Evolutionary conservation across 108 stramenopile genomes (phyloP).

Genomic region (Asterionellopsis glacialis): DNA sequence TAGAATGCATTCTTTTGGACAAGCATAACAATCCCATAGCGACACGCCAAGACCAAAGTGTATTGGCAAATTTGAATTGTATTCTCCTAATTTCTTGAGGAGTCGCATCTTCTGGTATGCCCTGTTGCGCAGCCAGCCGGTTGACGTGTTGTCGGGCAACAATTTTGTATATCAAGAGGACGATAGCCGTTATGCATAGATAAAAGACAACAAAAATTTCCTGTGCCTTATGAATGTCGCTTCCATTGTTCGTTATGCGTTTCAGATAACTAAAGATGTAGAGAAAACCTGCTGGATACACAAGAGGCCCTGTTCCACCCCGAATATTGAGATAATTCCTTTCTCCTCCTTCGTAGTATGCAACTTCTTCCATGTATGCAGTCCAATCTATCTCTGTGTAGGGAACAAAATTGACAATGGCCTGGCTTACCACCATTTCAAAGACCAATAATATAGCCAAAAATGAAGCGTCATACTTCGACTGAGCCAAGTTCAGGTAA

Average conservation of each 20-base stretch:
- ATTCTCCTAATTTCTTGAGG: conserved; percentile 4
- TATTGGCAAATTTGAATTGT: conserved; percentile 15
- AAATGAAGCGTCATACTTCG: background rate
- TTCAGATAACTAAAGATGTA: conserved; percentile 82
- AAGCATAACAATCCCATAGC: conserved; percentile 71
- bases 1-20: conserved; percentile 92
- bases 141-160: conserved; percentile 6
- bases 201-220: conserved; percentile 80
- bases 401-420: conserved; percentile 68
- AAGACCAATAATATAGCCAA: background rate
- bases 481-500: conserved; percentile 1
- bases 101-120: background rate
- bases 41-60: conserved; percentile 66
- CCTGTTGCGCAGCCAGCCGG: conserved; percentile 10
- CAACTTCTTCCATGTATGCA: conserved; percentile 98
- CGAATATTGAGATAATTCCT: conserved; percentile 83
- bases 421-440: background rate
- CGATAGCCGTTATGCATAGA: conserved; percentile 53
- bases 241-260: conserved; percentile 49
- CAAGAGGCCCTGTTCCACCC: conserved; percentile 94
- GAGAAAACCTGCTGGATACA: conserved; percentile 97
- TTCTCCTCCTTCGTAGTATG: conserved; percentile 73
- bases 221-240: conserved; percentile 72
- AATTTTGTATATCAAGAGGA: conserved; percentile 69
- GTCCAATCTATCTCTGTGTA: conserved; percentile 99